phyloP scores from a whole-genome alignment of 2,329 filamentous ascomycete species.

The Xylariales sp. region DNA sequence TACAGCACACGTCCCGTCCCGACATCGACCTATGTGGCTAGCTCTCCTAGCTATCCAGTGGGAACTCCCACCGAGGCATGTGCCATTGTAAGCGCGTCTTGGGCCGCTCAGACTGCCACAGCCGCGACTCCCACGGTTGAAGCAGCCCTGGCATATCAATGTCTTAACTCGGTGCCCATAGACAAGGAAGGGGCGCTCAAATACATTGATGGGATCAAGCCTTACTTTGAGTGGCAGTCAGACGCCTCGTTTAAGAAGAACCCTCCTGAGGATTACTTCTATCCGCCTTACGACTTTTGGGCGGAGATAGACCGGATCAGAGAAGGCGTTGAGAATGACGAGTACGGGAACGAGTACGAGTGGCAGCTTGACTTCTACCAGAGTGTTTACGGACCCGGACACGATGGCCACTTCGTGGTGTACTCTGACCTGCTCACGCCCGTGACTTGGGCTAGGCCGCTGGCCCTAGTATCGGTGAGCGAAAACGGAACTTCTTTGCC shows the following conservation, averaged over 20 bases:
- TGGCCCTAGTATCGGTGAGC: conserved; percentile 23
- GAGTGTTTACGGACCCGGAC: conserved; percentile 30
- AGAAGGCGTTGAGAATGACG: conserved; percentile 23
- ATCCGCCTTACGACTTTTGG: conserved; percentile 32
- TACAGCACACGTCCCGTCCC: conserved; percentile 8
- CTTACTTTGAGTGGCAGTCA: conserved; percentile 37
- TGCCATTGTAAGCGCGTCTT: conserved; percentile 22
- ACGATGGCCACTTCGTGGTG: conserved; percentile 37
- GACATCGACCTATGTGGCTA: no score
- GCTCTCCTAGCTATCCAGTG: no score
- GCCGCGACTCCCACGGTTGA: conserved; percentile 28
- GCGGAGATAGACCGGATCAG: conserved; percentile 27
- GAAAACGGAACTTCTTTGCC: conserved; percentile 22
- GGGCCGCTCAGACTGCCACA: conserved; percentile 21
- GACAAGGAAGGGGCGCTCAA: conserved; percentile 31
- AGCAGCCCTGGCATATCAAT: conserved; percentile 32
- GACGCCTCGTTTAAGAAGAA: conserved; percentile 32
- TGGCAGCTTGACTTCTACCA: conserved; percentile 36
- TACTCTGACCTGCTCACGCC: conserved; percentile 35
- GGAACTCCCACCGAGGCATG: conserved; percentile 21
- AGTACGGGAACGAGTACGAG: conserved; percentile 33
- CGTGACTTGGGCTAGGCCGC: conserved; percentile 28
- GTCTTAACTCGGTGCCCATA: conserved; percentile 36
- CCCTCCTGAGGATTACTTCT: conserved; percentile 31
- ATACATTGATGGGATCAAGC: conserved; percentile 32